Evolutionary conservation across 1,284 basidiomycete genomes (phyloP).

Genomic region (Leccinum cinnamomeum): DNA sequence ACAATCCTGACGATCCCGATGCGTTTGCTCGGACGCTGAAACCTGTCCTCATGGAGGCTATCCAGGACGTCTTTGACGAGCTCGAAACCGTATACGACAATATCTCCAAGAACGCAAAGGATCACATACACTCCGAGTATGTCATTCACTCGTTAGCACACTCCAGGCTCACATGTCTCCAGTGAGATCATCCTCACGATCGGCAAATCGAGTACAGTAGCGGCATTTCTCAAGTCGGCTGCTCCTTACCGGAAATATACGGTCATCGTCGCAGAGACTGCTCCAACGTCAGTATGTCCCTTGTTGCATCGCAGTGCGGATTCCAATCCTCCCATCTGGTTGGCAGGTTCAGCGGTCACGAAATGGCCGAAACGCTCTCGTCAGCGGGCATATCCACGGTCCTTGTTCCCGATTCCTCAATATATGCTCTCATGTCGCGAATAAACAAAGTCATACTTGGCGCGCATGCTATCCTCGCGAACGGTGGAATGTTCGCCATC

Average conservation of each 20-base stretch:
- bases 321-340: constrained; percentile 4
- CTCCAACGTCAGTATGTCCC: constrained; percentile 68
- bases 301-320: constrained; percentile 1
- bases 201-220: constrained; percentile 94
- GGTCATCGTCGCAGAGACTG: constrained; percentile 94
- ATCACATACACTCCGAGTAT: constrained; percentile 96
- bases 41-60: constrained; percentile 85
- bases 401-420: constrained; percentile 92
- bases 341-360: constrained; percentile 78
- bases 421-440: constrained; percentile 95
- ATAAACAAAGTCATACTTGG: constrained; percentile 96
- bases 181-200: constrained; percentile 97
- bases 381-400: constrained; percentile 86
- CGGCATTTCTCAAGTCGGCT: constrained; percentile 89
- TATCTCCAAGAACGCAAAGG: constrained; percentile 90
- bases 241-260: constrained; percentile 92
- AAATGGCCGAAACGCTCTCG: constrained; percentile 81
- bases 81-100: constrained; percentile 95
- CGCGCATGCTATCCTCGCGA: constrained; percentile 92
- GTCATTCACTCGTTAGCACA: constrained; percentile 30
- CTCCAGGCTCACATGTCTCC: constrained; percentile 5
- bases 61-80: constrained; percentile 93
- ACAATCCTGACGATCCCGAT: constrained; percentile 71
- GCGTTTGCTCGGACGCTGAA: constrained; percentile 70
- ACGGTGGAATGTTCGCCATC: constrained; percentile 92